Conservation (phyloP, 768 basidiomycete species). For the Boletus rubropictus region DNA sequence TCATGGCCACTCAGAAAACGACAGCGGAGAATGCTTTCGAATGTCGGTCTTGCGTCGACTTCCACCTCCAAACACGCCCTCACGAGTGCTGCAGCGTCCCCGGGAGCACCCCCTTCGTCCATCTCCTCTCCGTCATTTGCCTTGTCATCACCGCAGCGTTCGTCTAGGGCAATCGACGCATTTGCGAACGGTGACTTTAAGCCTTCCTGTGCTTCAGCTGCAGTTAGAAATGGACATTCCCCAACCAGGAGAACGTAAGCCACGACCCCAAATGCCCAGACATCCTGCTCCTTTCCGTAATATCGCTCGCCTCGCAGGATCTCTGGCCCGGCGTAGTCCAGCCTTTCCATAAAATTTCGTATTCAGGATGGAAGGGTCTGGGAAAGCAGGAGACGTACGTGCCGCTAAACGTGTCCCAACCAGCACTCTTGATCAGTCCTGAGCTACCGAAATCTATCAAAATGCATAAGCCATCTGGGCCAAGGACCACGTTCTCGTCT, state of each 20-base stretch:
- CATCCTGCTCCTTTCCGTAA: slow-evolving; percentile 93
- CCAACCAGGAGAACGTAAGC: slow-evolving; percentile 91
- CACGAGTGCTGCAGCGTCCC: slow-evolving; percentile 82
- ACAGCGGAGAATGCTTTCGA: slow-evolving; percentile 73
- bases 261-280: slow-evolving; percentile 97
- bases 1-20: slow-evolving; percentile 73
- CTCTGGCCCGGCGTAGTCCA: slow-evolving; percentile 95
- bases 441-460: slow-evolving; percentile 97
- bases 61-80: slow-evolving; percentile 80
- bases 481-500: slow-evolving; percentile 91
- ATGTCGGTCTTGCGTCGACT: slow-evolving; percentile 72
- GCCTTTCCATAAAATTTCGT: slow-evolving; percentile 34
- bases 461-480: slow-evolving; percentile 75
- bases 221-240: slow-evolving; percentile 88
- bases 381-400: slow-evolving; percentile 53
- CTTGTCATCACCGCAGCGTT: slow-evolving; percentile 71
- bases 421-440: slow-evolving; percentile 72
- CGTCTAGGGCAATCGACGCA: slow-evolving; percentile 71
- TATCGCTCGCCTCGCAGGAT: slow-evolving; percentile 94
- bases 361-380: slow-evolving; percentile 4
- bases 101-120: slow-evolving; percentile 80
- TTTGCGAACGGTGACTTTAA: slow-evolving; percentile 69
- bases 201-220: slow-evolving; percentile 86
- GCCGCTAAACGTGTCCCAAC: slow-evolving; percentile 91
- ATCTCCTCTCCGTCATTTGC: slow-evolving; percentile 67